phyloP scores from a whole-genome alignment of 108 stramenopile species.

The Fragilaria crotonensis region DNA sequence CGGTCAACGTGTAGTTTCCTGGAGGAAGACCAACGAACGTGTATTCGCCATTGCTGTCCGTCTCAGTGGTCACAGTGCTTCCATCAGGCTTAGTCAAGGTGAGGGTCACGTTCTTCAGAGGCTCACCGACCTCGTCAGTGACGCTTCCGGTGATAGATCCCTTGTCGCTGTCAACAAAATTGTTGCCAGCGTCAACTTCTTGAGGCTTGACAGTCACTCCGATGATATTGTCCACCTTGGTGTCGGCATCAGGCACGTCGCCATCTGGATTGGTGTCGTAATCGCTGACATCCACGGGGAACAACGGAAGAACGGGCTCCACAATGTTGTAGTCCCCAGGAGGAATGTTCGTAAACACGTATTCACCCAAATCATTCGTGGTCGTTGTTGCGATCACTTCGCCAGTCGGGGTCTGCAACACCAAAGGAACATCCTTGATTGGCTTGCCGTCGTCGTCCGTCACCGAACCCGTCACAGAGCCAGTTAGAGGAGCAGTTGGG shows the following conservation, averaged over 20 bases:
- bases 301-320: neutral
- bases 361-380: neutral
- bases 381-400: neutral
- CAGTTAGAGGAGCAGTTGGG: too few relatives aligned
- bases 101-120: neutral
- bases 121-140: neutral
- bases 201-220: neutral
- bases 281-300: neutral
- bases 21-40: neutral
- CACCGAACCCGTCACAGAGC: neutral
- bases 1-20: neutral
- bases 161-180: neutral
- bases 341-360: neutral
- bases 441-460: neutral
- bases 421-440: neutral
- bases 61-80: neutral
- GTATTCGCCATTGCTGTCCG: neutral
- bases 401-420: neutral
- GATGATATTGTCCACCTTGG: neutral
- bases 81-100: neutral
- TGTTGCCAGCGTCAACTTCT: neutral
- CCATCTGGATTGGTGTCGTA: neutral
- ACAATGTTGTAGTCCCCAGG: neutral
- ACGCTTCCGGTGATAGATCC: neutral
- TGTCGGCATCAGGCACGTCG: neutral